Base-by-base conservation (phyloP, 345 rosid genomes). In the Erucastrum elatum region DNA sequence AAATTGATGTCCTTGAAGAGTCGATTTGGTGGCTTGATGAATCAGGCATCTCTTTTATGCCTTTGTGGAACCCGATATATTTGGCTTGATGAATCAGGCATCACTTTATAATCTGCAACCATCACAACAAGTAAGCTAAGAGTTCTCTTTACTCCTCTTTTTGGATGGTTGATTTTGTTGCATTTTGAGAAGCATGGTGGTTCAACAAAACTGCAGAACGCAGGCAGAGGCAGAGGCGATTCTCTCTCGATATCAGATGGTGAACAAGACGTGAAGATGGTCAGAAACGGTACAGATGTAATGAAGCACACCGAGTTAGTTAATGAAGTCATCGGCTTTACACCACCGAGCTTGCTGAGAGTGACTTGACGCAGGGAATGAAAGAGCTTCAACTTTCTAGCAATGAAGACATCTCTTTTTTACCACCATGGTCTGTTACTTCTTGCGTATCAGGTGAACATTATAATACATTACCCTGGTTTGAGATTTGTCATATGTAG, bases 1-100 rank as follows among this genome's bases (percentile, higher is more conserved):
- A 96, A 96, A 82, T 80, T 96, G 84, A 91, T 91, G 96, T 86
- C 96, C 30, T 81, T 95, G 85, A 93, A 88, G 90, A 91, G 83
- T 82, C 88, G 88, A 84, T 93, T 96, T 78, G 99, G 99, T 15
- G 99, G 99, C 75, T 68, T 96, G 80, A 76, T 96, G 74, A 91
- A 73, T 76, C 99, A 96, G 99, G 99, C 90, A 87, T 79, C 77
- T 46, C 65, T 68, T 44, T 25, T 75, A 64, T 6, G 21, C 77
- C 3, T 29, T 35, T 79, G 46, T 68, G 11, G 59, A 21, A 21
- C 21, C 21, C 21, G 21, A 21, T 21, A 21, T 21, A 21, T 21
- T 21, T 21, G 21, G 21, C 21, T 21, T 21, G 21, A 21, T 21
- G 21, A 21, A 21, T 21, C 21, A 21, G 21, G 21, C 21, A 21